Conservation (phyloP, 2,329 filamentous ascomycete species). For the Dactylellina parvicollis region DNA sequence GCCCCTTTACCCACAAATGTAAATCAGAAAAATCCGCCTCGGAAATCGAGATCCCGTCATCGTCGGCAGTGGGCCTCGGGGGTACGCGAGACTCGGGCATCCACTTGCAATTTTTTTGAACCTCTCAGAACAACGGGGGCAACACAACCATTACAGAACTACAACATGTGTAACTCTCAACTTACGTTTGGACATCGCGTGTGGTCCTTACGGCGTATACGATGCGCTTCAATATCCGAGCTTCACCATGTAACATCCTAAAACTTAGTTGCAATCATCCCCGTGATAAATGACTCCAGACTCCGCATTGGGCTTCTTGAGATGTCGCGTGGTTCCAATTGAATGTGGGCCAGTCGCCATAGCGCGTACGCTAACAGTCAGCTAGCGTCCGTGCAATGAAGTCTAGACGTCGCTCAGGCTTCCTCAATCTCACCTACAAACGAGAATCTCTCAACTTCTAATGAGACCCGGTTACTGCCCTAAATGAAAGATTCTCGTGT, state of each 20-base stretch:
- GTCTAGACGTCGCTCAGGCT: too few relatives aligned
- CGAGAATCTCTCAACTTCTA: slow-evolving; percentile 8
- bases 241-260: neutral
- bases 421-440: too few relatives aligned
- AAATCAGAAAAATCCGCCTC: neutral
- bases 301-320: neutral
- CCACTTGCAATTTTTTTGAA: too few relatives aligned
- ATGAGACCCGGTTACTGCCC: neutral
- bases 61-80: neutral
- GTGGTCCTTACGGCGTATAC: too few relatives aligned
- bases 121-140: too few relatives aligned
- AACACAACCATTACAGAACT: neutral
- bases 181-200: too few relatives aligned
- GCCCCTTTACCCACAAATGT: slow-evolving; percentile 6
- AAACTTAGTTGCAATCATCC: neutral
- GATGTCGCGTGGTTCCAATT: slow-evolving; percentile 6
- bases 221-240: neutral
- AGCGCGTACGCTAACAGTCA: slow-evolving; percentile 17
- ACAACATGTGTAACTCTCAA: too few relatives aligned
- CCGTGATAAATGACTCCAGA: neutral
- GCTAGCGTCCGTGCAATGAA: slow-evolving; percentile 44
- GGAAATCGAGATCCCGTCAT: neutral
- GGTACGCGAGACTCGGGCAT: neutral
- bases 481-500: neutral
- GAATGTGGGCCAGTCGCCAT: slow-evolving; percentile 9